Evolutionary conservation across 768 basidiomycete genomes (phyloP).

Genomic region (Tulasnella sp.): DNA sequence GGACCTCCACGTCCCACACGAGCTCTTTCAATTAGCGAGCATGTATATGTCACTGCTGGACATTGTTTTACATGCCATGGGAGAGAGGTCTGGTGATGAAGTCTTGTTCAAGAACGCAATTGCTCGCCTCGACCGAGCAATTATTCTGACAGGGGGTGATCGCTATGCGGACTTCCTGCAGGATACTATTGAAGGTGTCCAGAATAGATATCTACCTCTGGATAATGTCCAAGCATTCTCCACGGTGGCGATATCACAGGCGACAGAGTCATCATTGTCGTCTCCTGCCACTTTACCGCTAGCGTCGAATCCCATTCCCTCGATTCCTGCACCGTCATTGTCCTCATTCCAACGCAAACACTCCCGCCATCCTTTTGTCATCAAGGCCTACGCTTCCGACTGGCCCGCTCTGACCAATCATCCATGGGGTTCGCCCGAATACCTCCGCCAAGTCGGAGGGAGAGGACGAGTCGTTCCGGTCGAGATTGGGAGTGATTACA

Average conservation of each 20-base stretch:
- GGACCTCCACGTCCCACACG: neutral
- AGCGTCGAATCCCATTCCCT: constrained; percentile 35
- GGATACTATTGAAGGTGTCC: constrained; percentile 53
- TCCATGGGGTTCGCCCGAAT: constrained; percentile 61
- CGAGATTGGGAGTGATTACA: constrained; percentile 81
- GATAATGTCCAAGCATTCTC: neutral
- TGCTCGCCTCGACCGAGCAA: constrained; percentile 60
- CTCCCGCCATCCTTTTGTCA: constrained; percentile 57
- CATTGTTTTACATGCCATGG: neutral
- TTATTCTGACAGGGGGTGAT: constrained; percentile 75
- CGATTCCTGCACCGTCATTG: constrained; percentile 51
- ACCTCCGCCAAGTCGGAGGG: constrained; percentile 65
- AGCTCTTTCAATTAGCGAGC: neutral
- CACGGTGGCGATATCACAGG: neutral
- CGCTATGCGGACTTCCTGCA: constrained; percentile 55
- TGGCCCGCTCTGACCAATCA: constrained; percentile 75
- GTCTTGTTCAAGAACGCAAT: constrained; percentile 39
- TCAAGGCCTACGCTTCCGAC: constrained; percentile 50
- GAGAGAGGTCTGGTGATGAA: neutral
- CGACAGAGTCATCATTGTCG: constrained; percentile 1
- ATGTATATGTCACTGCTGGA: neutral
- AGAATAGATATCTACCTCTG: constrained; percentile 34
- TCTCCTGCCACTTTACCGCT: constrained; percentile 21
- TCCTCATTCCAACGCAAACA: constrained; percentile 42
- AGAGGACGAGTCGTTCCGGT: constrained; percentile 81